phyloP scores from a whole-genome alignment of 1,139 yeast species.

The Debaryomycetaceae sp. region DNA sequence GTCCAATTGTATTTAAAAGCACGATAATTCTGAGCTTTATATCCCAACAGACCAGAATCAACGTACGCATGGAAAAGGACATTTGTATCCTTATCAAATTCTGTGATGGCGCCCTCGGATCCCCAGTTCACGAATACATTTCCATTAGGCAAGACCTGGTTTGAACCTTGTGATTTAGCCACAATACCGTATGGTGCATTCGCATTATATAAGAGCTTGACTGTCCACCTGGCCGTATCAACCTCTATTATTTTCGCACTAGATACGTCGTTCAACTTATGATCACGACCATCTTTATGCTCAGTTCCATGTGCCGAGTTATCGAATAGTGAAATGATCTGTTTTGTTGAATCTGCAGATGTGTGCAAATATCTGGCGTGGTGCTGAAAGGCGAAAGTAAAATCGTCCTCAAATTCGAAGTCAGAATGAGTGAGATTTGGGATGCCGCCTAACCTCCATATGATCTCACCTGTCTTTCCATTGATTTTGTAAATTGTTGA shows the following conservation, averaged over 20 bases:
- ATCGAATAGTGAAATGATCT: constrained; percentile 31
- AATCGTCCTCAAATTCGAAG: constrained; percentile 14
- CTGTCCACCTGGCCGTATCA: constrained; percentile 24
- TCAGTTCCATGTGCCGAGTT: constrained; percentile 37
- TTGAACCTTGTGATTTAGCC: constrained; percentile 36
- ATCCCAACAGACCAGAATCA: constrained; percentile 27
- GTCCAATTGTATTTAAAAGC: constrained; percentile 37
- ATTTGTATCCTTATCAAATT: constrained; percentile 23
- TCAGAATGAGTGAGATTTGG: constrained; percentile 21
- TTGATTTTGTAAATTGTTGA: constrained; percentile 32
- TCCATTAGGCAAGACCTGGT: constrained; percentile 33
- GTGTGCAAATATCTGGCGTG: constrained; percentile 29
- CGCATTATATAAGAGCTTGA: constrained; percentile 21
- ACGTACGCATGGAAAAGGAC: constrained; percentile 32
- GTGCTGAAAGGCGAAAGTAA: constrained; percentile 34
- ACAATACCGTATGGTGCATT: constrained; percentile 23
- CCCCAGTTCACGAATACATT: constrained; percentile 40
- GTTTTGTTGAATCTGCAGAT: constrained; percentile 19
- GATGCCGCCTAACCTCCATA: constrained; percentile 32
- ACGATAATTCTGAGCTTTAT: constrained; percentile 28
- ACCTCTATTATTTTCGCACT: constrained; percentile 34
- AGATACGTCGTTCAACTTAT: constrained; percentile 19
- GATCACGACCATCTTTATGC: constrained; percentile 20
- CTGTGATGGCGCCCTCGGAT: constrained; percentile 36
- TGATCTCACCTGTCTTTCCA: constrained; percentile 33